Evolutionary conservation across 257 asterid genomes (phyloP).

Genomic region (Jasminum sambac): DNA sequence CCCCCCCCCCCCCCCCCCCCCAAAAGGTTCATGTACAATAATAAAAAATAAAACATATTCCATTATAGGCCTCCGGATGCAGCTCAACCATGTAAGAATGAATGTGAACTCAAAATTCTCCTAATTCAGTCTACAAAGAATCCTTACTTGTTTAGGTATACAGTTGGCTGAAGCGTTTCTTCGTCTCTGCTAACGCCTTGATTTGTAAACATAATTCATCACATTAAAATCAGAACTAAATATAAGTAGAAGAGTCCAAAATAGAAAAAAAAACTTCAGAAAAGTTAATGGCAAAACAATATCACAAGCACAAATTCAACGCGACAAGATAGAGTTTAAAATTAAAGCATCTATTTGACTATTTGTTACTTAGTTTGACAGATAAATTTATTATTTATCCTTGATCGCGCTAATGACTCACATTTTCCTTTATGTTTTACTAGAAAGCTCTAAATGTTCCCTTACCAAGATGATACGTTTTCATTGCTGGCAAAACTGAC

Average conservation of each 20-base stretch:
- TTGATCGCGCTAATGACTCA: neutral
- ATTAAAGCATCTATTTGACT: slow-evolving; percentile 2
- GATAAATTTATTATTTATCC: slow-evolving; percentile 7
- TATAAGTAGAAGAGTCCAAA: slow-evolving; percentile 9
- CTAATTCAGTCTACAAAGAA: slow-evolving; percentile 19
- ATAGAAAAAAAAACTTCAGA: neutral
- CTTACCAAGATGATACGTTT: slow-evolving; percentile 85
- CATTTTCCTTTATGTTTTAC: neutral
- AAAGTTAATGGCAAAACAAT: slow-evolving; percentile 12
- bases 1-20: too few species aligned
- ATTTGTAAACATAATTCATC: neutral
- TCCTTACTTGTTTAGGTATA: slow-evolving; percentile 92
- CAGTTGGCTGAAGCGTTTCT: slow-evolving; percentile 84
- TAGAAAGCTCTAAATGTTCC: slow-evolving; percentile 15
- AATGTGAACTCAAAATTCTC: slow-evolving; percentile 4
- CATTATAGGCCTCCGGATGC: neutral
- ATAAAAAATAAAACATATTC: neutral
- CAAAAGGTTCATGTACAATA: too few species aligned
- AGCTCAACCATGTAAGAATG: slow-evolving; percentile 2
- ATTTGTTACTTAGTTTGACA: too few species aligned
- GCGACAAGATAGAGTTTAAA: slow-evolving; percentile 6
- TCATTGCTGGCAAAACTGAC: slow-evolving; percentile 78
- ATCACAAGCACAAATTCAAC: slow-evolving; percentile 9
- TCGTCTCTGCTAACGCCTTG: slow-evolving; percentile 85
- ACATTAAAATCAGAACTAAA: slow-evolving; percentile 14